Base-by-base conservation (phyloP, 305 asterid species). In the Coffea humblotiana region DNA sequence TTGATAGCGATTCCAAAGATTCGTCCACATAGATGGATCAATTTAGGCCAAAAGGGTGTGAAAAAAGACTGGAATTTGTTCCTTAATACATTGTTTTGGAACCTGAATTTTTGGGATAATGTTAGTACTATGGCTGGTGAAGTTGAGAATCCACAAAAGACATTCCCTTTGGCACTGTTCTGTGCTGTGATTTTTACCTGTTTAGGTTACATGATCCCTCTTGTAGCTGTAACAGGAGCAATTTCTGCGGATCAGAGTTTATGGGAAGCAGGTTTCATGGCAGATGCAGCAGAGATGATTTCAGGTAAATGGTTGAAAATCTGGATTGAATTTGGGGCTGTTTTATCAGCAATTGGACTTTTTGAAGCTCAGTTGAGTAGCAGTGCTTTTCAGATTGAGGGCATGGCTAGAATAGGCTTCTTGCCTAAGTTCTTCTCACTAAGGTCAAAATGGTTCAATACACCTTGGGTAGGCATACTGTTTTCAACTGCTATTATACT, bases 1-100 rank as follows among this genome's bases (percentile, higher is more conserved):
- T 27, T 80, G 3, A 85, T 90, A 10, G 94, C 98, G 0, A 82
- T 92, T 2, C 98, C 98, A 0, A 80, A 88, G 69, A 90, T 90
- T 25, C 73, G 37, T 3, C 91, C 94, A 2, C 84, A 65, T 3
- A 74, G 97, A 68, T 92, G 94, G 97, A 43, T 81, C 16, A 90
- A 84, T 60, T 10, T 87, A 69, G 97, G 97, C 32, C 87, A 87
- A 16, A 80, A 73, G 13, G 91, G 92, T 2, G 90, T 88, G 25
- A 82, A 90, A 29, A 89, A 78, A 49, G 94, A 92, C 69, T 92
- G 94, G 97, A 87, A 64, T 1, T 47, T 90, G 78, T 92, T 82
- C 79, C 90, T 90, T 89, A 90, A 92, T 19, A 92, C 97, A 0
- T 83, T 92, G 68, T 92, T 92, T 66, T 92, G 94, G 97, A 92